phyloP scores from a whole-genome alignment of 2,329 filamentous ascomycete genomes.

The Pezicula rhizophila region DNA sequence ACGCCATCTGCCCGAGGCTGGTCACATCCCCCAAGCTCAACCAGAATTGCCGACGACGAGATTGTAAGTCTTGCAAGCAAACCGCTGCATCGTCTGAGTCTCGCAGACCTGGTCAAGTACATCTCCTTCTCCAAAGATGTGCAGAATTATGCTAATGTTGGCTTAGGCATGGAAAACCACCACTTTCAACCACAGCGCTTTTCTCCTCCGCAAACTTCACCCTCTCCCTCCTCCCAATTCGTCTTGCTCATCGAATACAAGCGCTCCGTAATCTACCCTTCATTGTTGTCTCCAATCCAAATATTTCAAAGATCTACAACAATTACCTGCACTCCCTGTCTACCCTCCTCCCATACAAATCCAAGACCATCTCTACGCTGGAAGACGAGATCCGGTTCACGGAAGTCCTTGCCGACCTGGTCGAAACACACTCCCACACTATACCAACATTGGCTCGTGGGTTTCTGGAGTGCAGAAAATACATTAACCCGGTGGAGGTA shows the following conservation, averaged over 20 bases:
- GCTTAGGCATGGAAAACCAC: conserved; percentile 69
- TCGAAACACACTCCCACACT: conserved; percentile 88
- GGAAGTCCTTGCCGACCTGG: conserved; percentile 88
- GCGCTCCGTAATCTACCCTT: conserved; percentile 89
- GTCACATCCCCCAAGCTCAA: conserved; percentile 38
- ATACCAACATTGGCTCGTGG: conserved; percentile 88
- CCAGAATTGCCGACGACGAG: conserved; percentile 63
- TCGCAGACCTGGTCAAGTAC: conserved; percentile 84
- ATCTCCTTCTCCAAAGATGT: conserved; percentile 11
- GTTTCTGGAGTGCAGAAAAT: conserved; percentile 88
- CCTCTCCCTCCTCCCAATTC: conserved; percentile 82
- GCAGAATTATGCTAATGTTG: conserved; percentile 4
- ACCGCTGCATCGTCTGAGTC: conserved; percentile 73
- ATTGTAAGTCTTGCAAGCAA: conserved; percentile 73
- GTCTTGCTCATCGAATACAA: conserved; percentile 89
- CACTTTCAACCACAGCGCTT: conserved; percentile 72
- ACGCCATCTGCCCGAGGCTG: conserved; percentile 29
- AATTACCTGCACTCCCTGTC: conserved; percentile 94
- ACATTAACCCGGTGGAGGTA: conserved; percentile 77
- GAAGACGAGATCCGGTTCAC: conserved; percentile 90
- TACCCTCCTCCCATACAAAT: conserved; percentile 73
- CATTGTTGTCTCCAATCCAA: conserved; percentile 96
- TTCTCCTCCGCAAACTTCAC: conserved; percentile 94
- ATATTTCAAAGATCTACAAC: conserved; percentile 89
- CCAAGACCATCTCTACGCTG: conserved; percentile 57